Base-by-base conservation (phyloP, 2,329 filamentous ascomycete species). In the Remersonia thermophila region DNA sequence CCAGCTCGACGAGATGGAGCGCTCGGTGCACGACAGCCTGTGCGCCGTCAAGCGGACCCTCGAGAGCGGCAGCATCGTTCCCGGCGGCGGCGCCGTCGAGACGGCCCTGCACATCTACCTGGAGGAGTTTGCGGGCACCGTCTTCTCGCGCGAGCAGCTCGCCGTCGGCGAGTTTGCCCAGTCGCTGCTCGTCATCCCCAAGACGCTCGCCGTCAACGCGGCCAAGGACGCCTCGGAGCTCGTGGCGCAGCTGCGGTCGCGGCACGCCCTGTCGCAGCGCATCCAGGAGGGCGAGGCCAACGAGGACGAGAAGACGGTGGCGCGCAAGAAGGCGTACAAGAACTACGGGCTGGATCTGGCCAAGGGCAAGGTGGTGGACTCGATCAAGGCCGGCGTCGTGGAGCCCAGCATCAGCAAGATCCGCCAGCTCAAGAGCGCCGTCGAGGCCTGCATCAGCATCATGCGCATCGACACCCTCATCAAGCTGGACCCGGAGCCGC, bases 381-480 rank as follows among this genome's bases (percentile, higher is more conserved):
- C 85, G 65, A 68, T 98, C 53, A 96, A 96, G 73, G 79, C 84
- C 10, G 91, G 91, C 55, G 87, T 98, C 43, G 62, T 98, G 55
- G 91, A 98, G 68, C 91, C 91, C 23, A 93, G 83, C 62, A 86
- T 98, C 69, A 95, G 89, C 73, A 98, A 98, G 72, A 75, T 98
- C 49, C 82, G 89, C 62, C 91, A 96, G 69, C 69, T 98, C 55
- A 98, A 98, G 80, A 93, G 83, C 62, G 91, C 91, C 18, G 91
- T 98, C 33, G 91, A 98, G 66, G 91, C 91, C 37, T 96, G 91
- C 62, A 93, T 98, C 61, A 83, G 86, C 55, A 96, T 98, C 59
- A 96, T 98, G 91, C 77, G 91, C 54, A 98, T 98, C 57, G 91
- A 98, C 67, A 96, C 91, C 47, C 71, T 98, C 62, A 96, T 98